Base-by-base conservation (phyloP, 306 rosid genomes). In the Calophaca sinica region DNA sequence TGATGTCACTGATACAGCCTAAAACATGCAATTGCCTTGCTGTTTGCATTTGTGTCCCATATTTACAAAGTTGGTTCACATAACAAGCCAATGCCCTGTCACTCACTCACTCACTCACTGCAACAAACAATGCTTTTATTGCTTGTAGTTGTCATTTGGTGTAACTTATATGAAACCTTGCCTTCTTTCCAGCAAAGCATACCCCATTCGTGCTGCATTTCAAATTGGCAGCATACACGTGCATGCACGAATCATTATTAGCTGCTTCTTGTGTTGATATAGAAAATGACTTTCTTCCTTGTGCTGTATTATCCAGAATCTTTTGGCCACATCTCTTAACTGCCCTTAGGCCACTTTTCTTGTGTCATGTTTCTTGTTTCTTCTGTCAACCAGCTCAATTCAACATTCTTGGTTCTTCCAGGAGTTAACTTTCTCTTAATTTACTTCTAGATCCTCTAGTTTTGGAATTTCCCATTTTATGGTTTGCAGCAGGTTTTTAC, bases 181-280 rank as follows among this genome's bases (percentile, higher is more conserved):
- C 81, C 84, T 80, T 85, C 93, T 89, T 89, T 91, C 92, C 97
- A 91, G 89, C 94, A 50, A 77, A 81, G 73, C 85, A 80, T 81
- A 54, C 89, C 80, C 86, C 87, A 85, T 84, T 79, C 36, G 38
- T 80, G 62, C 60, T 84, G 68, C 86, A 62, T 74, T 8, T 36
- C 84, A 77, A 53, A 51, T 79, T 70, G 80, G 75, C 67, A 85
- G 62, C 72, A 71, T 26, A 80, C 82, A 66, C 82, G 79, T 84
- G 87, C 54, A 63, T 51, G 28, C 83, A 54, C 70, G 45, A 70
- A 74, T 80, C 60, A 84, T 83, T 53, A 62, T 76, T 74, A 63
- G 35, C 46, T 71, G 63, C 59, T 80, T 70, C 69, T 65, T 62
- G 11, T 7, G 2, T 28, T 12, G 1, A 44, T 42, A n/a, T 42